Evolutionary conservation across 306 rosid species (phyloP).

Genomic region (Erythrophleum fordii): DNA sequence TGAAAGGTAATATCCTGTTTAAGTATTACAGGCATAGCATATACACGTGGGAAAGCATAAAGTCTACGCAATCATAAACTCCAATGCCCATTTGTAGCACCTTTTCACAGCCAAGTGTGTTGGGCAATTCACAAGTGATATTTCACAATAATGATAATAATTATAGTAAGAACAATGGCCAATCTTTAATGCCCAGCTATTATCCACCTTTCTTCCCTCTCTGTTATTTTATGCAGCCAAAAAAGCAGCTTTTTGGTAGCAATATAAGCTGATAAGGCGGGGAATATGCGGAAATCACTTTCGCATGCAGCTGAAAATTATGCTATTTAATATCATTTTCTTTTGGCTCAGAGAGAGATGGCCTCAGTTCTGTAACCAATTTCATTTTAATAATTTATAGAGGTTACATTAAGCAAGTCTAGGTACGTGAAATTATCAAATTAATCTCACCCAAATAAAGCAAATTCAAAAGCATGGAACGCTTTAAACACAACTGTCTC

Average conservation of each 20-base stretch:
- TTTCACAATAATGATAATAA: background rate
- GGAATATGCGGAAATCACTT: slow-evolving; percentile 8
- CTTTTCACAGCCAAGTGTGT: slow-evolving; percentile 7
- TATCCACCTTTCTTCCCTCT: background rate
- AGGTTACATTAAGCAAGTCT: background rate
- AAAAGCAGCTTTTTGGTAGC: slow-evolving; percentile 7
- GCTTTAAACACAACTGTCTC: no score
- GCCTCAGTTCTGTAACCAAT: slow-evolving; percentile 24
- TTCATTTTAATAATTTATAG: slow-evolving; percentile 6
- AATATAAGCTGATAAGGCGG: background rate
- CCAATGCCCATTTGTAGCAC: background rate
- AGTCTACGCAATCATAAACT: background rate
- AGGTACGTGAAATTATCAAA: no score
- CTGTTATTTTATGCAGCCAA: background rate
- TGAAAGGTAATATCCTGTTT: background rate
- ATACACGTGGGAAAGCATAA: background rate
- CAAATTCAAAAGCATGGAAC: no score
- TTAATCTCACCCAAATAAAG: no score
- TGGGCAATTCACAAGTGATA: slow-evolving; percentile 1
- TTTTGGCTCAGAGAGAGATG: slow-evolving; percentile 26
- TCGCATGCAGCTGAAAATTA: background rate
- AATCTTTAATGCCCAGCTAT: background rate
- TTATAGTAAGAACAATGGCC: background rate
- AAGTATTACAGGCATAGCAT: background rate
- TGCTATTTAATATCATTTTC: slow-evolving; percentile 26